A percentile compares a stretch with the other conserved stretches of the same genome.
These are phyloP conservation scores for Spongospora subterranea DNA, from an alignment of 208 protist genomes.

Conservation along the genomic window DNA sequence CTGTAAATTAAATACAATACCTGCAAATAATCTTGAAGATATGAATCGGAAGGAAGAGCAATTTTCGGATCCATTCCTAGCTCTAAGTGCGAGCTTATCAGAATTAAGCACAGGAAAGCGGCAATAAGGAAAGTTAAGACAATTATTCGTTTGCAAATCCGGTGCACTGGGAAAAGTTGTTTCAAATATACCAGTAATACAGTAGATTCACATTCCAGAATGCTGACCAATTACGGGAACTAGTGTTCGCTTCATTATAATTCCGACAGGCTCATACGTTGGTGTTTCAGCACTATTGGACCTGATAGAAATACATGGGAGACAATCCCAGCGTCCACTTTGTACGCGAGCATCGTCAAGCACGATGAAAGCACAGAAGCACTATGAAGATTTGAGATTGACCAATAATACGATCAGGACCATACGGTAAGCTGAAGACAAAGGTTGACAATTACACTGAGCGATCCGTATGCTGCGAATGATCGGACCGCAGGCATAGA, in stretches of 20 bases:
- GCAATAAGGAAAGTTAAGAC: neutral
- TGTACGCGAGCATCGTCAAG: neutral
- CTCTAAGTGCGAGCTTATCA: neutral
- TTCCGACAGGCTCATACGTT: neutral
- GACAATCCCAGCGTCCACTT: neutral
- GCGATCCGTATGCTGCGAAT: neutral
- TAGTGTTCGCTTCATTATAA: neutral
- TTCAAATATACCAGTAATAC: neutral
- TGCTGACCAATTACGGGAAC: neutral
- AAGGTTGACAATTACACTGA: constrained; percentile 17
- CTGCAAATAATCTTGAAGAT: constrained; percentile 5
- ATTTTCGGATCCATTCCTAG: neutral
- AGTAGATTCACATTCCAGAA: too few relatives aligned
- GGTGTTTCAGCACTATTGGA: neutral
- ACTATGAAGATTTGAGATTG: neutral
- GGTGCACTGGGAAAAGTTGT: neutral
- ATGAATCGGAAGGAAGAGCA: constrained; percentile 21
- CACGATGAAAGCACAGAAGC: constrained; percentile 9
- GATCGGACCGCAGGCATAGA: constrained; percentile 19
- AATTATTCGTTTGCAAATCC: neutral
- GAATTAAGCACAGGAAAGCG: neutral
- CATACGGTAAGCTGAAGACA: constrained; percentile 10
- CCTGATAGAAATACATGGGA: neutral
- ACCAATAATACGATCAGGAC: neutral
- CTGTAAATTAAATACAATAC: neutral